Percentiles rank a stretch among this genome's conserved stretches.
These are phyloP conservation scores for Wallemia mellicola DNA, from an alignment of 1,284 basidiomycete genomes.

Conservation along the genomic window DNA sequence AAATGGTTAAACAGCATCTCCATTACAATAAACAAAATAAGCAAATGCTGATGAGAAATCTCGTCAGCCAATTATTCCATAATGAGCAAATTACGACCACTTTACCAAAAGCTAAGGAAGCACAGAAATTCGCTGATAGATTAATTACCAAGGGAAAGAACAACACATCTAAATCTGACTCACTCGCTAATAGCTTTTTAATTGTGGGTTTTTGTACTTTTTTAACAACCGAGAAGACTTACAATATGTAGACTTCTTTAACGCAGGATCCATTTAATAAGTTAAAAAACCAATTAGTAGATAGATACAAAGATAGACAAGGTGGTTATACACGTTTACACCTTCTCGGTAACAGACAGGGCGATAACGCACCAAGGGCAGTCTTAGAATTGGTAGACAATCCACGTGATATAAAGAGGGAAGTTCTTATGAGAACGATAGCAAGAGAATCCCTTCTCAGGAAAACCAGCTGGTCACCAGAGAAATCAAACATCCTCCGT, in stretches of 20 bases:
- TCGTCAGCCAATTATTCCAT: slow-evolving; percentile 78
- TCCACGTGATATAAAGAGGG: slow-evolving; percentile 42
- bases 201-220: slow-evolving; percentile 17
- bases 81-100: slow-evolving; percentile 95
- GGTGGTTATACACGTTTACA: slow-evolving; percentile 92
- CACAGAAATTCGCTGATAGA: slow-evolving; percentile 77
- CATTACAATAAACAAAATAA: background rate
- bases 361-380: slow-evolving; percentile 80
- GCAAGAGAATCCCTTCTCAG: background rate
- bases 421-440: slow-evolving; percentile 1
- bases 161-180: slow-evolving; percentile 30
- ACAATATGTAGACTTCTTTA: background rate
- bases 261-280: slow-evolving; percentile 30
- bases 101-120: slow-evolving; percentile 74
- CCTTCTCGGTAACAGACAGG: slow-evolving; percentile 55
- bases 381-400: slow-evolving; percentile 84
- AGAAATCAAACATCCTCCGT: background rate
- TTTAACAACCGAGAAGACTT: background rate
- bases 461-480: background rate
- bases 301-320: slow-evolving; percentile 49
- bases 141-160: slow-evolving; percentile 72
- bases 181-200: slow-evolving; percentile 40
- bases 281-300: slow-evolving; percentile 43
- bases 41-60: slow-evolving; percentile 27
- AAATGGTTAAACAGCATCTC: background rate